Conservation (phyloP, 805 yeast genomes). For the Metschnikowia shivogae region DNA sequence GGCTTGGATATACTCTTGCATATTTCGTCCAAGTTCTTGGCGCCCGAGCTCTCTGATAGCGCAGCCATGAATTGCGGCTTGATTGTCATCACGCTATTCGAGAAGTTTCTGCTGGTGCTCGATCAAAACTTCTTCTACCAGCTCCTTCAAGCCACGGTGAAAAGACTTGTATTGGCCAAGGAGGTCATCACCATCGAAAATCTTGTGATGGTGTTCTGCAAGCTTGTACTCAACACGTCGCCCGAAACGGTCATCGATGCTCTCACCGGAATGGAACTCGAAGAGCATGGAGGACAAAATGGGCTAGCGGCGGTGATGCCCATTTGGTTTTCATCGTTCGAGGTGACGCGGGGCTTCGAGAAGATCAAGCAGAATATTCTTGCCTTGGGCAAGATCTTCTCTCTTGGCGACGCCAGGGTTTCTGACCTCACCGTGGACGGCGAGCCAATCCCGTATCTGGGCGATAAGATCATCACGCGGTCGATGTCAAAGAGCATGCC, state of each 20-base stretch:
- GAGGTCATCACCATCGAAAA: slow-evolving; percentile 75
- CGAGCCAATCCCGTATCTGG: slow-evolving; percentile 59
- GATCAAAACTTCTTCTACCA: slow-evolving; percentile 42
- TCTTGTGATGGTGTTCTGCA: slow-evolving; percentile 70
- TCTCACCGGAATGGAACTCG: slow-evolving; percentile 37
- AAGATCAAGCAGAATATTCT: slow-evolving; percentile 62
- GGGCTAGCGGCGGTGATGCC: slow-evolving; percentile 59
- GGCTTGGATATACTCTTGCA: slow-evolving; percentile 58
- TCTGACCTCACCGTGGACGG: slow-evolving; percentile 63
- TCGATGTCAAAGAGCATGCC: slow-evolving; percentile 73
- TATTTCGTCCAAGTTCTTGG: slow-evolving; percentile 63
- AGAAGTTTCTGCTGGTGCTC: slow-evolving; percentile 42
- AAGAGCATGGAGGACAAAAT: slow-evolving; percentile 17
- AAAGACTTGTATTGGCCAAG: slow-evolving; percentile 59
- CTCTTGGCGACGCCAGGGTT: slow-evolving; percentile 53
- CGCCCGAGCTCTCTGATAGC: slow-evolving; percentile 68
- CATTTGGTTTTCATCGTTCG: slow-evolving; percentile 82
- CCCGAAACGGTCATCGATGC: slow-evolving; percentile 62
- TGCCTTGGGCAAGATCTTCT: slow-evolving; percentile 67
- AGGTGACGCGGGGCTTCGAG: slow-evolving; percentile 72
- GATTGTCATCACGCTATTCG: slow-evolving; percentile 56
- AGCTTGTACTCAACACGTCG: slow-evolving; percentile 54
- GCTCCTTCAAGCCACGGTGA: slow-evolving; percentile 70
- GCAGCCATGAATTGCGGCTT: slow-evolving; percentile 79
- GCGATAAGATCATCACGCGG: slow-evolving; percentile 74